Evolutionary conservation across 192 early-diverging fungal species (phyloP).

Genomic region (Umbelopsis sp.): DNA sequence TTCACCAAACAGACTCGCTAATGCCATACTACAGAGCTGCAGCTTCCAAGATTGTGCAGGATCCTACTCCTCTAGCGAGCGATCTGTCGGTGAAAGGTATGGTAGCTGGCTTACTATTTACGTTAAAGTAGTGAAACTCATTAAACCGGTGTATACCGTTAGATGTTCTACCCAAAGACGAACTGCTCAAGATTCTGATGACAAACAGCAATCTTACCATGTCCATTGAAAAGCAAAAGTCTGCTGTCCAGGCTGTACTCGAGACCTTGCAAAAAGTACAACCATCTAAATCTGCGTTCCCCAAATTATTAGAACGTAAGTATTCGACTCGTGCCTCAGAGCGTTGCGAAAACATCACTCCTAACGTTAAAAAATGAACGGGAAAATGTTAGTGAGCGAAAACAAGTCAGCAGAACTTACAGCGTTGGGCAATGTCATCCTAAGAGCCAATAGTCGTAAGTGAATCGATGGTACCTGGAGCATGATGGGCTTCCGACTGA

Average conservation of each 20-base stretch:
- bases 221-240: conserved; percentile 29
- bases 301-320: conserved; percentile 3
- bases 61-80: neutral
- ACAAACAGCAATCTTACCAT: neutral
- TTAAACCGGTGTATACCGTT: no score
- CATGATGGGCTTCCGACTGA: neutral
- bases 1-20: no score
- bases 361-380: neutral
- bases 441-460: neutral
- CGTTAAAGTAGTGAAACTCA: no score
- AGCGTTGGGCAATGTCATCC: neutral
- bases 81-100: no score
- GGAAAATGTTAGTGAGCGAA: neutral
- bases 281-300: neutral
- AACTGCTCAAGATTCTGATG: conserved; percentile 15
- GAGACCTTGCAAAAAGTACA: conserved; percentile 6
- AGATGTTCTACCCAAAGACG: conserved; percentile 30
- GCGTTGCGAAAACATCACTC: neutral
- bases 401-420: neutral
- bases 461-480: neutral
- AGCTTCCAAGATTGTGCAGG: neutral
- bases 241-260: neutral
- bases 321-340: neutral
- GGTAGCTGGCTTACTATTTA: no score
- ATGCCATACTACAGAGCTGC: no score